Conservation (phyloP, 1,139 yeast genomes). For the Groenewaldozyma sp. region DNA sequence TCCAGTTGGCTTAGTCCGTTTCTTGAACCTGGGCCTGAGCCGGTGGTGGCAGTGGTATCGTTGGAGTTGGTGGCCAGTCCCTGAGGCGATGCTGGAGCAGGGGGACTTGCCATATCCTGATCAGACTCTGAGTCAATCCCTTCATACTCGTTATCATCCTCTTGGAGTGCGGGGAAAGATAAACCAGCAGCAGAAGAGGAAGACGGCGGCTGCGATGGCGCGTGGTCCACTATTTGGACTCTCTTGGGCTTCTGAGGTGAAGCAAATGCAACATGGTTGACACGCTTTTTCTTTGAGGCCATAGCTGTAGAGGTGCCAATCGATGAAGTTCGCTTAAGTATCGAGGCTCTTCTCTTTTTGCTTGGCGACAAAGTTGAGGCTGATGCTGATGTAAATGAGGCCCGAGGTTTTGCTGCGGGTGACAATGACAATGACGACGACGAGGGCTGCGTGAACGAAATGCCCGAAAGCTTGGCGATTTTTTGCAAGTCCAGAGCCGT, state of each 20-base stretch:
- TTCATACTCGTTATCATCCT: too few relatives aligned
- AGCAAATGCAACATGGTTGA: conserved; percentile 1
- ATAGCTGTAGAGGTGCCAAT: not conserved
- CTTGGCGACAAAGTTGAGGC: not conserved
- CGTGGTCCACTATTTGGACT: not conserved
- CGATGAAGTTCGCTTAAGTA: not conserved
- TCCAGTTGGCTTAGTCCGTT: not conserved
- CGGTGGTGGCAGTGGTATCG: too few relatives aligned
- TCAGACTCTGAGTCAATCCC: too few relatives aligned
- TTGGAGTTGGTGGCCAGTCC: too few relatives aligned
- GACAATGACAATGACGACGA: not conserved
- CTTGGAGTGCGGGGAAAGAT: too few relatives aligned
- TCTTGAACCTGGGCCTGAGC: too few relatives aligned
- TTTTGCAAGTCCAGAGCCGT: not conserved
- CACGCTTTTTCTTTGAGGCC: conserved; percentile 1
- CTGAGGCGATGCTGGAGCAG: too few relatives aligned
- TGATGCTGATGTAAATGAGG: not conserved
- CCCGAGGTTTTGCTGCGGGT: too few relatives aligned
- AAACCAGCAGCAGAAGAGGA: too few relatives aligned
- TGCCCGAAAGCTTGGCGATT: not conserved
- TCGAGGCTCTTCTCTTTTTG: not conserved
- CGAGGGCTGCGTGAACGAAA: not conserved
- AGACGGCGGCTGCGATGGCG: too few relatives aligned
- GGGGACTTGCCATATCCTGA: too few relatives aligned
- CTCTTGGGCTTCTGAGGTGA: conserved; percentile 1